Conservation (phyloP, 2,329 filamentous ascomycete species). For the Epichloe coenophiala region DNA sequence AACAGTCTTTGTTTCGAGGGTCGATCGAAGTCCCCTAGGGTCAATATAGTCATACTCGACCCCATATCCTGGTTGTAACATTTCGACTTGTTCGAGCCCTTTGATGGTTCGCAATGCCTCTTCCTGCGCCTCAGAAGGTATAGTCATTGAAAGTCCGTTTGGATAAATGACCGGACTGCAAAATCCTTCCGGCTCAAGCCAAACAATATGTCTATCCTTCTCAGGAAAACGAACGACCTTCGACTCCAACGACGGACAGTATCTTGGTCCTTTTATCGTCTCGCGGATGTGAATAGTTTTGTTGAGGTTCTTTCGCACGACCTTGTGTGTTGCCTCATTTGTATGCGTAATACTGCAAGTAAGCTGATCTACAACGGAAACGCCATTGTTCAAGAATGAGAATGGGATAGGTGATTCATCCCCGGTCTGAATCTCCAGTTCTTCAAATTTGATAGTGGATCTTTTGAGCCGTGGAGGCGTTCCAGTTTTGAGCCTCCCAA, state of each 20-base stretch:
- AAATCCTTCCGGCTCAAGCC: constrained; percentile 95
- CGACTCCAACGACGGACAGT: constrained; percentile 89
- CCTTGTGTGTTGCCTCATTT: constrained; percentile 66
- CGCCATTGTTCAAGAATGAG: constrained; percentile 71
- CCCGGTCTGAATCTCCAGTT: constrained; percentile 60
- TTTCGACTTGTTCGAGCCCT: constrained; percentile 78
- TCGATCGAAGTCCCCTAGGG: constrained; percentile 73
- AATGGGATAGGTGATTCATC: constrained; percentile 83
- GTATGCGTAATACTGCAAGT: constrained; percentile 82
- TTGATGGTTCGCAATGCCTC: constrained; percentile 71
- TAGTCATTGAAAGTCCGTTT: constrained; percentile 94
- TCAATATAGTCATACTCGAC: constrained; percentile 99
- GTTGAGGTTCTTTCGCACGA: constrained; percentile 81
- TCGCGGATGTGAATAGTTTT: constrained; percentile 95
- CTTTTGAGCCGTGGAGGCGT: constrained; percentile 86
- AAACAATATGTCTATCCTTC: constrained; percentile 74
- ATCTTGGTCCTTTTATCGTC: constrained; percentile 83
- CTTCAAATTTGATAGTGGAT: constrained; percentile 65
- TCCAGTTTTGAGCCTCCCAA: constrained; percentile 88
- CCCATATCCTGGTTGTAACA: constrained; percentile 92
- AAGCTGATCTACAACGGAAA: constrained; percentile 69
- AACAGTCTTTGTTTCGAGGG: constrained; percentile 88
- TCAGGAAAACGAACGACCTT: constrained; percentile 82
- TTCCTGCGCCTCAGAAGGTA: constrained; percentile 77
- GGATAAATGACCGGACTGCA: constrained; percentile 84